A percentile compares a stretch with the other conserved stretches of the same genome.
phyloP scores from a whole-genome alignment of 1,139 yeast genomes.

The Candida tropicalis region DNA sequence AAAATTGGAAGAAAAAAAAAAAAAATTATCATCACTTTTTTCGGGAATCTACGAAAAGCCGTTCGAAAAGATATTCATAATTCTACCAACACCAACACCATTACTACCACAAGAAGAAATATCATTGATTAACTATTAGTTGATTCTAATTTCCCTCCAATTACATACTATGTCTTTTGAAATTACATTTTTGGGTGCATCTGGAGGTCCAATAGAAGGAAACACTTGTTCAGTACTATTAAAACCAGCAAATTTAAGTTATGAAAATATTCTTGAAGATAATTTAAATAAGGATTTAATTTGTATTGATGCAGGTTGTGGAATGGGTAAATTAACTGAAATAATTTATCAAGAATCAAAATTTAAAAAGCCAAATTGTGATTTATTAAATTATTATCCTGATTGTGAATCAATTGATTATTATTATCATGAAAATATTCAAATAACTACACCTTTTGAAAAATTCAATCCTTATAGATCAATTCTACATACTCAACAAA shows the following conservation, averaged over 20 bases:
- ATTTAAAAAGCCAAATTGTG: conserved; percentile 15
- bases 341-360: conserved; percentile 39
- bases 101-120: too few species aligned
- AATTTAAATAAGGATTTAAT: conserved; percentile 41
- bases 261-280: conserved; percentile 32
- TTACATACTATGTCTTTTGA: conserved; percentile 22
- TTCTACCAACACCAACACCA: too few species aligned
- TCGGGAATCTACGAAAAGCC: too few species aligned
- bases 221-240: conserved; percentile 66
- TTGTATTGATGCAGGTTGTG: conserved; percentile 81
- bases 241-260: conserved; percentile 53
- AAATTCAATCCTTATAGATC: conserved; percentile 15
- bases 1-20: too few species aligned
- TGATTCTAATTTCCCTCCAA: too few species aligned
- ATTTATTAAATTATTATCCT: conserved; percentile 27
- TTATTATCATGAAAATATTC: conserved; percentile 18
- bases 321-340: conserved; percentile 59
- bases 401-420: conserved; percentile 21
- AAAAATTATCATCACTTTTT: too few species aligned
- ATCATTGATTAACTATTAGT: too few species aligned
- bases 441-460: conserved; percentile 33
- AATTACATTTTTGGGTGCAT: conserved; percentile 66
- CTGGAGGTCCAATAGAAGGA: conserved; percentile 79
- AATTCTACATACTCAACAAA: conserved; percentile 21
- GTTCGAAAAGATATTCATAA: too few species aligned